These are phyloP conservation scores for Phytopythium delawarense DNA, from an alignment of 352 stramenopile species.

Conservation along the genomic window DNA sequence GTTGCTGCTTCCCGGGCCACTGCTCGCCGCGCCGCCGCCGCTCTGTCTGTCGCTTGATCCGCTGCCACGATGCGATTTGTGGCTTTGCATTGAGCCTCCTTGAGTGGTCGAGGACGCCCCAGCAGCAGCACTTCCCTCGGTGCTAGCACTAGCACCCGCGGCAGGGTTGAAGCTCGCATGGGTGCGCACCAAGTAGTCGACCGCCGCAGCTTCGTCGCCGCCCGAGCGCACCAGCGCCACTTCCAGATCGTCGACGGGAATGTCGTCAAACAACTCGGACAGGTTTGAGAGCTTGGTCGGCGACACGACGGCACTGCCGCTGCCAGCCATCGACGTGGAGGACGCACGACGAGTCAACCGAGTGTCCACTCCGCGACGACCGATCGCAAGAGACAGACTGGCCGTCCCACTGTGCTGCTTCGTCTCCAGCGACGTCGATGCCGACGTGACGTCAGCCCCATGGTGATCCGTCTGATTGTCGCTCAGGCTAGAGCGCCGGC, in stretches of 20 bases:
- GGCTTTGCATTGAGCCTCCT: not conserved
- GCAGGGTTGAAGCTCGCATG: slow-evolving; percentile 72
- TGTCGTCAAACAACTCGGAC: slow-evolving; percentile 67
- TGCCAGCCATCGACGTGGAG: slow-evolving; percentile 3
- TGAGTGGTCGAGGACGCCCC: not conserved
- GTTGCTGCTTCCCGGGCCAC: slow-evolving; percentile 62
- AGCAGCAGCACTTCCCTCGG: slow-evolving; percentile 8
- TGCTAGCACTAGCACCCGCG: slow-evolving; percentile 5
- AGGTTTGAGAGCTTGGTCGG: slow-evolving; percentile 57
- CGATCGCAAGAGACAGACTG: slow-evolving; percentile 8
- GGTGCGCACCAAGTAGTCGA: slow-evolving; percentile 60
- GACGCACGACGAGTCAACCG: not conserved
- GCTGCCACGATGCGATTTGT: slow-evolving; percentile 10
- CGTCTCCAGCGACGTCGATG: slow-evolving; percentile 15
- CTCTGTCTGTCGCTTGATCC: not conserved
- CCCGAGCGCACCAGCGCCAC: slow-evolving; percentile 35
- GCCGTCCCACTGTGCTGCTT: slow-evolving; percentile 30
- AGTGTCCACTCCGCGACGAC: slow-evolving; percentile 1
- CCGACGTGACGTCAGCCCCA: slow-evolving; percentile 19
- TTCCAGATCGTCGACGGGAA: slow-evolving; percentile 64
- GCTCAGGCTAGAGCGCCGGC: slow-evolving; percentile 2
- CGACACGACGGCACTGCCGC: slow-evolving; percentile 23
- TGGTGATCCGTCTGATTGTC: slow-evolving; percentile 20
- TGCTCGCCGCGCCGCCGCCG: slow-evolving; percentile 16
- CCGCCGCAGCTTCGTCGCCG: slow-evolving; percentile 49